Base-by-base conservation (phyloP, 2,329 filamentous ascomycete species). In the Exophiala spinifera region DNA sequence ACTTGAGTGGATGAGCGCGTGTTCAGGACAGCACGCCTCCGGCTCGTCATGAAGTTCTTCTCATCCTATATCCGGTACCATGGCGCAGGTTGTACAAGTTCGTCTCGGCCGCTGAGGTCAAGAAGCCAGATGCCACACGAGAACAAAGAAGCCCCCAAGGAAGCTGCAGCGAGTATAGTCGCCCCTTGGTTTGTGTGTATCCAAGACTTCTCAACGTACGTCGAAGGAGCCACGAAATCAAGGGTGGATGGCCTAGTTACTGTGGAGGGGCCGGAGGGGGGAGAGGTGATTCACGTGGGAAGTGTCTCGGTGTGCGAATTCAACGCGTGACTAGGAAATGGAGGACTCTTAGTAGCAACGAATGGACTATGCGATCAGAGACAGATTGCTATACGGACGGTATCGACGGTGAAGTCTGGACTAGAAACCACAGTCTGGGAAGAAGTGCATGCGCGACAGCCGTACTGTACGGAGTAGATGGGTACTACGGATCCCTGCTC, bases 11-110 rank as follows among this genome's bases (percentile, higher is more conserved):
- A 28, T 54, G 51, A 60, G 54, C 57, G 54, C 57, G 43, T 57
- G 54, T 60, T 51, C 57, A 60, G 48, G 15, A 45, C 17, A 51
- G 36, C 55, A 53, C 55, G 55, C 53, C 55, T 49, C 31, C 55
- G 55, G 55, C 57, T 60, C 55, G 49, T 47, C 43, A 31, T 53
- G 39, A 15, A 39, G 36, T 48, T 15, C 43, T 49, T 54, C 55
- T 60, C 57, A 60, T 57, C 57, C 57, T 49, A 52, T 55, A 34
- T 19, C 54, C 45, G 48, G 47, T 31, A 25, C 17, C 49, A 55
- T 52, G 20, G 19, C 45, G 45, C 48, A 44, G 45, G 33, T 45
- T 39, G 17, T 15, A 15, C 17, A n/a, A 11, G 36, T 15, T 39
- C n/a, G 14, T 34, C 28, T 47, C n/a, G 14, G 19, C 36, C 28